phyloP scores from a whole-genome alignment of 768 basidiomycete species.

The Dacryopinax spathularia region DNA sequence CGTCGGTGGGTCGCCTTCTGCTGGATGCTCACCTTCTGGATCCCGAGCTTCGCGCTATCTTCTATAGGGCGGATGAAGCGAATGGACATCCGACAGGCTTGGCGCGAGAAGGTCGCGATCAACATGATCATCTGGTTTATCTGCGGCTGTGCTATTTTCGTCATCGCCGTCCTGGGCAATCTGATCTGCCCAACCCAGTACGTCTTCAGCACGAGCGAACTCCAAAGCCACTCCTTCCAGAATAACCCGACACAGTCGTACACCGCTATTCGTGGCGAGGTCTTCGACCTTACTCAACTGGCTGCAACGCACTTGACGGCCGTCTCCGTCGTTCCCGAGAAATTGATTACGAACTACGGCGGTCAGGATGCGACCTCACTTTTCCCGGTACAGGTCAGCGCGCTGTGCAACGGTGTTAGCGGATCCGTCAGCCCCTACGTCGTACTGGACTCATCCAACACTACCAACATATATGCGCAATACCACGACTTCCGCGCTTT shows the following conservation, averaged over 20 bases:
- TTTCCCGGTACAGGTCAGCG: conserved; percentile 94
- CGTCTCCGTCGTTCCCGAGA: conserved; percentile 58
- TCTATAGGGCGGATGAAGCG: conserved; percentile 87
- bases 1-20: conserved; percentile 77
- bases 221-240: conserved; percentile 51
- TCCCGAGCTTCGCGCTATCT: conserved; percentile 55
- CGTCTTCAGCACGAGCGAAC: conserved; percentile 67
- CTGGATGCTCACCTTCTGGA: conserved; percentile 85
- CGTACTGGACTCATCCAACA: conserved; percentile 57
- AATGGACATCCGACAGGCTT: conserved; percentile 83
- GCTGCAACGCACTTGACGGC: conserved; percentile 51
- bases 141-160: conserved; percentile 77
- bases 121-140: conserved; percentile 94
- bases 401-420: conserved; percentile 74
- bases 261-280: conserved; percentile 79
- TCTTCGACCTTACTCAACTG: conserved; percentile 69
- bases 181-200: conserved; percentile 92
- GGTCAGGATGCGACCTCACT: conserved; percentile 57
- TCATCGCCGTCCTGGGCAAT: conserved; percentile 74
- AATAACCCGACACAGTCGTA: conserved; percentile 61
- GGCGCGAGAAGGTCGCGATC: conserved; percentile 91
- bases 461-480: conserved; percentile 48
- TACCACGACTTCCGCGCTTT: conserved; percentile 95
- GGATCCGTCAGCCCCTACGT: conserved; percentile 79
- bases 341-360: conserved; percentile 69